Evolutionary conservation across 352 stramenopile genomes (phyloP).

Genomic region (Hyaloperonospora brassicae): DNA sequence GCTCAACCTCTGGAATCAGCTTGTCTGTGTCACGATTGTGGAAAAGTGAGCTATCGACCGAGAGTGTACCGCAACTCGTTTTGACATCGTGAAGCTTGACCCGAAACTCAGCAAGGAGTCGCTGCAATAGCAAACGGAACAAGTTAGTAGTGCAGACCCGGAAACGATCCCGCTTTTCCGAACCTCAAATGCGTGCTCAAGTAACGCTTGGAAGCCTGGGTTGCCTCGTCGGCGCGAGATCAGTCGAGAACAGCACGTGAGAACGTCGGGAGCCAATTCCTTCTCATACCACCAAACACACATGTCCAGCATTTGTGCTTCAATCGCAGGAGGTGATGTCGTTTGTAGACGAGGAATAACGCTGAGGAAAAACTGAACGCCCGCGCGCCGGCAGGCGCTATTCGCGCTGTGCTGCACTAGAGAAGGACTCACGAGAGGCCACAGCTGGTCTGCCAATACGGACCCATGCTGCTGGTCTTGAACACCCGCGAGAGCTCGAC

Average conservation of each 20-base stretch:
- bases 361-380: slow-evolving; percentile 47
- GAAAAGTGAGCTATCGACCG: slow-evolving; percentile 30
- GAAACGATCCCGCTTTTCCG: slow-evolving; percentile 1
- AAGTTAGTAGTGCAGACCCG: not conserved
- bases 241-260: slow-evolving; percentile 36
- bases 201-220: slow-evolving; percentile 16
- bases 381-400: slow-evolving; percentile 24
- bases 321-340: slow-evolving; percentile 14
- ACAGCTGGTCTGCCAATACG: slow-evolving; percentile 39
- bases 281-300: slow-evolving; percentile 40
- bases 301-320: slow-evolving; percentile 36
- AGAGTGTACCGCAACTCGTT: slow-evolving; percentile 15
- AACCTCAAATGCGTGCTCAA: slow-evolving; percentile 27
- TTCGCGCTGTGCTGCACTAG: slow-evolving; percentile 27
- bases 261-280: slow-evolving; percentile 32
- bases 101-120: slow-evolving; percentile 30
- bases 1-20: slow-evolving; percentile 39
- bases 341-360: slow-evolving; percentile 25
- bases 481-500: slow-evolving; percentile 46
- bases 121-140: slow-evolving; percentile 15
- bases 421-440: slow-evolving; percentile 33
- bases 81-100: slow-evolving; percentile 38
- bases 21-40: slow-evolving; percentile 29
- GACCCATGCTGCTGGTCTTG: slow-evolving; percentile 24
- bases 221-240: slow-evolving; percentile 32